Evolutionary conservation across 2,329 filamentous ascomycete genomes (phyloP).

Genomic region (Truncatella angustata): DNA sequence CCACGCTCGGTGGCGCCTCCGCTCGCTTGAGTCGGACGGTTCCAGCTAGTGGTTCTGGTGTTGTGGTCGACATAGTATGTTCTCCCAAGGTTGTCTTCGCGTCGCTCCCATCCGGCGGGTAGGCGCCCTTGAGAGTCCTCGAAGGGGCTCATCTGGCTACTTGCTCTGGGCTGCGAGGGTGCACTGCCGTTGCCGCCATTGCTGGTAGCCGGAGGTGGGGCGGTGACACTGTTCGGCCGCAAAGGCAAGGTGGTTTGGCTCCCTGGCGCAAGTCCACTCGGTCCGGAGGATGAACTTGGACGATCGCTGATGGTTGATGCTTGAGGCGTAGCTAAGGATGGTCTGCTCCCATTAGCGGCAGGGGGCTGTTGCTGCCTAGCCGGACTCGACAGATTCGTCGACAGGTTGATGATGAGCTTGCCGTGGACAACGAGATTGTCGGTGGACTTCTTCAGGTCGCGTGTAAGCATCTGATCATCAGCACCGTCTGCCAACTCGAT

Average conservation of each 20-base stretch:
- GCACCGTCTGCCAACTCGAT: slow-evolving; percentile 87
- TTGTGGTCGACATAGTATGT: slow-evolving; percentile 99
- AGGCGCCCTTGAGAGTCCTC: slow-evolving; percentile 93
- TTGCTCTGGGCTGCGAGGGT: slow-evolving; percentile 41
- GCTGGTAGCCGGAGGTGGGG: slow-evolving; percentile 34
- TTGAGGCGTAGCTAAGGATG: slow-evolving; percentile 42
- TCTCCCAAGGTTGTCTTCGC: slow-evolving; percentile 90
- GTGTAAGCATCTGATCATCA: slow-evolving; percentile 98
- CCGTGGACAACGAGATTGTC: slow-evolving; percentile 98
- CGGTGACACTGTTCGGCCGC: slow-evolving; percentile 47
- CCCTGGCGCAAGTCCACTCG: slow-evolving; percentile 43
- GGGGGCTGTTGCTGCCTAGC: slow-evolving; percentile 44
- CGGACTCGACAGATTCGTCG: slow-evolving; percentile 79
- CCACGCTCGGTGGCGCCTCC: slow-evolving; percentile 75
- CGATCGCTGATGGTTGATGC: slow-evolving; percentile 44
- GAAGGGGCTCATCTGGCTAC: slow-evolving; percentile 78
- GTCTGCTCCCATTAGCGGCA: slow-evolving; percentile 43
- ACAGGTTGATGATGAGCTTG: slow-evolving; percentile 94
- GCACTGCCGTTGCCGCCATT: slow-evolving; percentile 13
- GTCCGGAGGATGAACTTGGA: slow-evolving; percentile 51
- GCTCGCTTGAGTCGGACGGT: slow-evolving; percentile 76
- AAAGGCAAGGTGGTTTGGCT: slow-evolving; percentile 39
- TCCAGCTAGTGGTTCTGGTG: slow-evolving; percentile 95
- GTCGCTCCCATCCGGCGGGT: slow-evolving; percentile 91
- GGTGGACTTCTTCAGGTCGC: slow-evolving; percentile 95